phyloP scores from a whole-genome alignment of 805 yeast species.

The Zygotorulaspora chibaensis region DNA sequence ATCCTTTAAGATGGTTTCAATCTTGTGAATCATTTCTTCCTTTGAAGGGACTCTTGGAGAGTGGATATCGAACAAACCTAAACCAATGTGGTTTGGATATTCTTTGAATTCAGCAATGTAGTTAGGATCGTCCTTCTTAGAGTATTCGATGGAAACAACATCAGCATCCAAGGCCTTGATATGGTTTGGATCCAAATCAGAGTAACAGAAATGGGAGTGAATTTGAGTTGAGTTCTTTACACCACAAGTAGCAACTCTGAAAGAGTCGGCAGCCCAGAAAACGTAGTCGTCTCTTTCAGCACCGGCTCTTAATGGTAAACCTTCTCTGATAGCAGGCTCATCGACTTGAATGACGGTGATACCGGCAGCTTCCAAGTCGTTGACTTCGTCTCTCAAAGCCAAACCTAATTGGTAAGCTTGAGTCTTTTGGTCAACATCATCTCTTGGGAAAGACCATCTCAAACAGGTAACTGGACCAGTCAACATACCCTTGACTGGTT shows the following conservation, averaged over 20 bases:
- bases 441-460: conserved; percentile 99
- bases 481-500: conserved; percentile 99
- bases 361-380: conserved; percentile 98
- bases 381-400: conserved; percentile 97
- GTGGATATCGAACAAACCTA: conserved; percentile 98
- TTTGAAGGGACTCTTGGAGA: conserved; percentile 99
- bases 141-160: conserved; percentile 98
- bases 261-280: conserved; percentile 98
- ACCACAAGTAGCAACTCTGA: conserved; percentile 99
- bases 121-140: conserved; percentile 98
- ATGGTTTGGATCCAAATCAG: conserved; percentile 98
- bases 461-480: conserved; percentile 99
- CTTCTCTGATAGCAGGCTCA: conserved; percentile 99
- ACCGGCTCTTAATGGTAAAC: conserved; percentile 98
- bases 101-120: conserved; percentile 96
- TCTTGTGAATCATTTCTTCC: conserved; percentile 92
- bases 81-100: conserved; percentile 99
- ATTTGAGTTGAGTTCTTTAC: conserved; percentile 93
- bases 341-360: conserved; percentile 97
- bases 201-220: conserved; percentile 99
- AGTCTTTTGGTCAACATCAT: conserved; percentile 85
- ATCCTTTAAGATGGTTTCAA: conserved; percentile 89
- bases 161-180: conserved; percentile 99
- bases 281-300: conserved; percentile 93
- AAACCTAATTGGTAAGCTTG: conserved; percentile 96